phyloP scores from a whole-genome alignment of 352 stramenopile species.

The Phytophthora hybrid region DNA sequence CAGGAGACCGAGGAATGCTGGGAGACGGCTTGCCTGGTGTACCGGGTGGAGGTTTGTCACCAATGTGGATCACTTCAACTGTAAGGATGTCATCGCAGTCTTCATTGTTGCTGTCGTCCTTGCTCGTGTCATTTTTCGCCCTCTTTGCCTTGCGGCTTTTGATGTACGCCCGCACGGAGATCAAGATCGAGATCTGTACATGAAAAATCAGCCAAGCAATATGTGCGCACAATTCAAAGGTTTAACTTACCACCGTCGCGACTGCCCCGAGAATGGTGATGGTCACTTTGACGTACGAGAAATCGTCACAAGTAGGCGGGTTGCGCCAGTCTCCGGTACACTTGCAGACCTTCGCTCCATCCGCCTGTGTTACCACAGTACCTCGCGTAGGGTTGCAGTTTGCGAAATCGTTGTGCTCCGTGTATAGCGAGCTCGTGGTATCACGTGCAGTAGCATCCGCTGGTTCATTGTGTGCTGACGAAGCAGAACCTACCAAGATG shows the following conservation, averaged over 20 bases:
- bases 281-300: constrained; percentile 45
- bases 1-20: neutral
- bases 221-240: neutral
- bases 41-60: neutral
- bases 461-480: constrained; percentile 6
- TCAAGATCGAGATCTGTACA: constrained; percentile 43
- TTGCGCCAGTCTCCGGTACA: constrained; percentile 56
- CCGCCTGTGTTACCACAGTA: constrained; percentile 34
- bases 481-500: constrained; percentile 13
- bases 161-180: constrained; percentile 43
- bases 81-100: constrained; percentile 15
- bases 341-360: constrained; percentile 44
- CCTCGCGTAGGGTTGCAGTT: constrained; percentile 59
- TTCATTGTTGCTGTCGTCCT: constrained; percentile 6
- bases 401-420: constrained; percentile 4
- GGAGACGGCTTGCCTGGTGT: neutral
- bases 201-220: neutral
- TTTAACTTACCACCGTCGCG: constrained; percentile 44
- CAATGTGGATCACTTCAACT: constrained; percentile 15
- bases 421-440: constrained; percentile 1
- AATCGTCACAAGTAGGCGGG: constrained; percentile 47
- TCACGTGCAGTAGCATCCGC: constrained; percentile 4
- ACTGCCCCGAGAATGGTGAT: constrained; percentile 52
- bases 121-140: neutral
- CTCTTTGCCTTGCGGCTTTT: constrained; percentile 43